These are phyloP conservation scores for Erigeron philadelphicus DNA, from an alignment of 140 eudicot species.

Conservation along the genomic window DNA sequence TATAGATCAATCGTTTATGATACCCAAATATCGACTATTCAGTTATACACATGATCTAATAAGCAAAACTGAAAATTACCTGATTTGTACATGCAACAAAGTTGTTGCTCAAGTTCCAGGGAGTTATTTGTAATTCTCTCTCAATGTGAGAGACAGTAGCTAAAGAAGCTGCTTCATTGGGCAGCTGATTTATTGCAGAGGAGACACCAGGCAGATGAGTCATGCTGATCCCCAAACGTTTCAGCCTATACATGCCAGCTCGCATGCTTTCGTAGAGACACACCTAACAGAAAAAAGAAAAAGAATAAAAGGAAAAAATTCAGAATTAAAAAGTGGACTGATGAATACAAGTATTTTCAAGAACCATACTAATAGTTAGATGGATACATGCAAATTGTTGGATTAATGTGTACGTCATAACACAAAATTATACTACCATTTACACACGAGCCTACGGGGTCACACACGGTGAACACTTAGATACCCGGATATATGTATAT, in stretches of 20 bases:
- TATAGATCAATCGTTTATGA: no score
- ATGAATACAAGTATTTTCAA: no score
- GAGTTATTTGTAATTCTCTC: conserved; percentile 93
- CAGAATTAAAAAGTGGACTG: no score
- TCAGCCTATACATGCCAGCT: conserved; percentile 92
- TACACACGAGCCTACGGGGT: no score
- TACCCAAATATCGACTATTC: no score
- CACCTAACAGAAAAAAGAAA: conserved; percentile 40
- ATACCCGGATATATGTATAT: no score
- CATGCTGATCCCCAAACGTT: conserved; percentile 85
- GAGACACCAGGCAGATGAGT: conserved; percentile 76
- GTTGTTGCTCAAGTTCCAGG: conserved; percentile 90
- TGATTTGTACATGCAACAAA: conserved; percentile 91
- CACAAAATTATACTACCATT: no score
- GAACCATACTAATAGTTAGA: no score
- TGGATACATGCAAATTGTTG: no score
- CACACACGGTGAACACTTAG: no score
- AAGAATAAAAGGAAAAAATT: conserved; percentile 5
- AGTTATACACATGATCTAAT: no score
- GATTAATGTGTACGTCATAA: no score
- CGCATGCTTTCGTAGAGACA: conserved; percentile 96
- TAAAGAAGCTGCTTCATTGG: conserved; percentile 90
- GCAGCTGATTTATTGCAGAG: conserved; percentile 95
- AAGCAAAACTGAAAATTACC: conserved; percentile 36
- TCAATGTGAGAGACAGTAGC: conserved; percentile 99